These are phyloP conservation scores for Avena atlantica DNA, from an alignment of 176 grass and related monocot genomes.

Conservation along the genomic window DNA sequence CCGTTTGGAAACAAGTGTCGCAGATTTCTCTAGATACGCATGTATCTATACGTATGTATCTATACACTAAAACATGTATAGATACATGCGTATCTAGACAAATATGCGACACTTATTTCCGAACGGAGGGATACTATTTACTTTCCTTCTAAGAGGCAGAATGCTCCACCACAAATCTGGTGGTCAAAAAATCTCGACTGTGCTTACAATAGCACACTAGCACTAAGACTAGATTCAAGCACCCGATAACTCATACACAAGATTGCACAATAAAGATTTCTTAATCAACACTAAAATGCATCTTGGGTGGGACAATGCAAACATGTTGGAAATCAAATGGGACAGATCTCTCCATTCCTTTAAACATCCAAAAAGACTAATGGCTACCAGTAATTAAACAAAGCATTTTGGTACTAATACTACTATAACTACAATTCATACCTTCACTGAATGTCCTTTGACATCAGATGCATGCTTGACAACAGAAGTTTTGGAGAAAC, in stretches of 20 bases:
- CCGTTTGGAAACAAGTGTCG: no score
- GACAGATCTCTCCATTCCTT: constrained; percentile 16
- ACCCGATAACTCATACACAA: constrained; percentile 18
- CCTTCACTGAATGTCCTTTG: constrained; percentile 92
- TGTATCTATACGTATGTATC: no score
- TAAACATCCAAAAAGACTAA: not conserved
- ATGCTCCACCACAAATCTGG: not conserved
- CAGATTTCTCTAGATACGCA: no score
- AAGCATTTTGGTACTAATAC: not conserved
- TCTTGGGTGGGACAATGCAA: constrained; percentile 2
- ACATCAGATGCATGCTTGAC: constrained; percentile 84
- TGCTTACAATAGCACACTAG: constrained; percentile 12
- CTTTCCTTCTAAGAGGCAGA: constrained; percentile 11
- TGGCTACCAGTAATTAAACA: constrained; percentile 5
- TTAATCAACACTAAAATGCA: constrained; percentile 14
- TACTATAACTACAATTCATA: constrained; percentile 35
- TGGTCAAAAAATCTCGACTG: not conserved
- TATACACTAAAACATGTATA: no score
- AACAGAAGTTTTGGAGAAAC: constrained; percentile 96
- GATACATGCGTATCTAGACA: no score
- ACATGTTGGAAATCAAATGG: not conserved
- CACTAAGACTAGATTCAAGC: constrained; percentile 30
- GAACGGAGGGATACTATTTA: not conserved
- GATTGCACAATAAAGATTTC: constrained; percentile 5
- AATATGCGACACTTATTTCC: no score